Evolutionary conservation across 2,329 filamentous ascomycete genomes (phyloP).

Genomic region (Aspergillus sp.): DNA sequence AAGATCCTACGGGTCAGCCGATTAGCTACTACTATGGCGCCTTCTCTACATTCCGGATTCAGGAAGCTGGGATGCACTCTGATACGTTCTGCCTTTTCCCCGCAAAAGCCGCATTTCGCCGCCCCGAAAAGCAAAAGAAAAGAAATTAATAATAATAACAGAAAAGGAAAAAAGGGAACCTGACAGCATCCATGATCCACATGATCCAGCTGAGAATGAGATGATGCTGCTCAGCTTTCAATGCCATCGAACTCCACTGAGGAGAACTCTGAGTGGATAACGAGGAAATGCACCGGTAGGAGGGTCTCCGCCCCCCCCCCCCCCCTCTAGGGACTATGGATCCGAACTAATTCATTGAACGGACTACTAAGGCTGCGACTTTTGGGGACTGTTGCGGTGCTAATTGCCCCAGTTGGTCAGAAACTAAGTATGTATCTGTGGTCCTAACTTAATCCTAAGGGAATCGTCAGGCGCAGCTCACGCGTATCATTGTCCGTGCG

Average conservation of each 20-base stretch:
- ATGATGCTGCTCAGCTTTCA: slow-evolving; percentile 18
- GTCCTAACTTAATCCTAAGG: slow-evolving; percentile 8
- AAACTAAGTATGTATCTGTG: slow-evolving; percentile 13
- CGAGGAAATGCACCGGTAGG: slow-evolving; percentile 15
- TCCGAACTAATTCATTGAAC: neutral
- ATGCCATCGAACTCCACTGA: slow-evolving; percentile 21
- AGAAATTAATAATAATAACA: slow-evolving; percentile 14
- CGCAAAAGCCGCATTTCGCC: slow-evolving; percentile 30
- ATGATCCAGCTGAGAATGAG: slow-evolving; percentile 21
- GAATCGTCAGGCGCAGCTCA: slow-evolving; percentile 21
- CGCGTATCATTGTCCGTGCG: slow-evolving; percentile 25
- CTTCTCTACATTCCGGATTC: slow-evolving; percentile 19
- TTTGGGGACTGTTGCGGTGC: neutral
- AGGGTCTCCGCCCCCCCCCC: neutral
- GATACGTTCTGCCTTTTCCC: slow-evolving; percentile 28
- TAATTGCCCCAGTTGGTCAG: neutral
- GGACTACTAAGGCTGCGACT: neutral
- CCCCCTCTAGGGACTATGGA: neutral
- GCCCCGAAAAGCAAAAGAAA: slow-evolving; percentile 23
- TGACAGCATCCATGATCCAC: slow-evolving; percentile 23
- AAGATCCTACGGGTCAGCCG: slow-evolving; percentile 26
- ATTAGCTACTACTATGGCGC: slow-evolving; percentile 20
- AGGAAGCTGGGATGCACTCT: slow-evolving; percentile 18
- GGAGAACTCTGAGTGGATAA: slow-evolving; percentile 12
- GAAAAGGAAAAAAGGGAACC: slow-evolving; percentile 21